Evolutionary conservation across 2,329 filamentous ascomycete genomes (phyloP).

Genomic region (Drechslerella dactyloides): DNA sequence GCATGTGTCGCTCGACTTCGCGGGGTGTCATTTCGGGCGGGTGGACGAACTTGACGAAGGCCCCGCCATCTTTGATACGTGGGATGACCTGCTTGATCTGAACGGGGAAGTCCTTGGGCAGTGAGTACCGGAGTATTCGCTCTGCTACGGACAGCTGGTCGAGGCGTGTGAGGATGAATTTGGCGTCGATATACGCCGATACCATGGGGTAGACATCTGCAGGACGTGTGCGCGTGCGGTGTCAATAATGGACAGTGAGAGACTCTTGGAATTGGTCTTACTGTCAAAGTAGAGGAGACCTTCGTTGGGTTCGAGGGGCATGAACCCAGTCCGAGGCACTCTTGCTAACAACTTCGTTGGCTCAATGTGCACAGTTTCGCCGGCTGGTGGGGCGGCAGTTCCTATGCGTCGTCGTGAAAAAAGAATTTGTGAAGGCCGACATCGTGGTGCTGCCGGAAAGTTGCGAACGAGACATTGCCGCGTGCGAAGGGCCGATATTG

Average conservation of each 20-base stretch:
- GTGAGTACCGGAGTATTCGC: slow-evolving; percentile 67
- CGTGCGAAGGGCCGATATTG: neutral
- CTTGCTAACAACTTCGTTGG: slow-evolving; percentile 24
- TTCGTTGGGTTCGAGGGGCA: slow-evolving; percentile 76
- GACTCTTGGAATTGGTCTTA: slow-evolving; percentile 59
- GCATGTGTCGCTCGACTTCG: slow-evolving; percentile 68
- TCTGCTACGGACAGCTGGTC: slow-evolving; percentile 62
- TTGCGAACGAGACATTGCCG: slow-evolving; percentile 28
- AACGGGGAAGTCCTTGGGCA: slow-evolving; percentile 62
- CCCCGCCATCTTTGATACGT: slow-evolving; percentile 86
- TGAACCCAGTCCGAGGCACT: slow-evolving; percentile 73
- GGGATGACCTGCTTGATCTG: slow-evolving; percentile 82
- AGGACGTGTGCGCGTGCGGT: neutral
- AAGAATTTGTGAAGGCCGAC: slow-evolving; percentile 29
- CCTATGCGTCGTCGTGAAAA: slow-evolving; percentile 31
- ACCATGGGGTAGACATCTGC: slow-evolving; percentile 85
- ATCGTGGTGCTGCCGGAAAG: slow-evolving; percentile 8
- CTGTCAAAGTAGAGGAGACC: slow-evolving; percentile 89
- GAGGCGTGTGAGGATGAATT: slow-evolving; percentile 64
- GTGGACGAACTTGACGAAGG: slow-evolving; percentile 83
- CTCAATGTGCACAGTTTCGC: slow-evolving; percentile 16
- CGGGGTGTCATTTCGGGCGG: slow-evolving; percentile 59
- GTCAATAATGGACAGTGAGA: slow-evolving; percentile 11
- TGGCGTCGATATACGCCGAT: slow-evolving; percentile 64
- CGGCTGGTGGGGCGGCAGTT: slow-evolving; percentile 10